Conservation (phyloP, 1,139 yeast species). For the Kodamaea plutei region DNA sequence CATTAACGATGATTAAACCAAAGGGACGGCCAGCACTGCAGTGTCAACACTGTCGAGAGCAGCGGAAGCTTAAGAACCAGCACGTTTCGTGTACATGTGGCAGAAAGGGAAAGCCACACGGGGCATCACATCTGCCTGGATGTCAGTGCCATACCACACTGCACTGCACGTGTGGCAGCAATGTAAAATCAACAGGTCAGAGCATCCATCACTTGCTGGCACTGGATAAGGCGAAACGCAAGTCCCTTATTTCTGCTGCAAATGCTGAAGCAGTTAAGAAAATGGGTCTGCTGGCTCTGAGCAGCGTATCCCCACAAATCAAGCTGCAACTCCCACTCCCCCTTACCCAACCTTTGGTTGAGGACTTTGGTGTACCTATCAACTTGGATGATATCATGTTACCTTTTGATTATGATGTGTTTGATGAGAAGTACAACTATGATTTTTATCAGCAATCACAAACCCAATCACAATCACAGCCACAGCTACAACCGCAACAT, state of each 20-base stretch:
- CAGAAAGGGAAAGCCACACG: slow-evolving; percentile 46
- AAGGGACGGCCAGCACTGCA: slow-evolving; percentile 95
- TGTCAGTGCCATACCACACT: slow-evolving; percentile 55
- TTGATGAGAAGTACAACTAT: slow-evolving; percentile 1
- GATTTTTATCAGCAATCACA: not conserved
- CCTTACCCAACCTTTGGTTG: not conserved
- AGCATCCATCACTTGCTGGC: slow-evolving; percentile 16
- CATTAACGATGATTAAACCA: slow-evolving; percentile 87
- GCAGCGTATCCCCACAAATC: slow-evolving; percentile 5
- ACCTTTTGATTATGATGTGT: slow-evolving; percentile 23
- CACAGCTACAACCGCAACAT: no score
- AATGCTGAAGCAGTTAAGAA: slow-evolving; percentile 16
- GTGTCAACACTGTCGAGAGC: slow-evolving; percentile 82
- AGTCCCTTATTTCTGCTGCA: slow-evolving; percentile 21
- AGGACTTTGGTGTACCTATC: not conserved
- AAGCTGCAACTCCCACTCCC: slow-evolving; percentile 3
- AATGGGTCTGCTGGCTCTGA: slow-evolving; percentile 3
- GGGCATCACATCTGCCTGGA: slow-evolving; percentile 37
- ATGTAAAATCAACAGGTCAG: slow-evolving; percentile 11
- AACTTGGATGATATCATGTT: slow-evolving; percentile 28
- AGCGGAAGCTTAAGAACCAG: slow-evolving; percentile 63
- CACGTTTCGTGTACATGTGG: slow-evolving; percentile 79
- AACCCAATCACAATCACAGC: no score
- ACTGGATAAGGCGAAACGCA: slow-evolving; percentile 29
- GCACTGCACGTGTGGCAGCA: slow-evolving; percentile 55